Percentiles rank a stretch among this genome's conserved stretches.
Evolutionary conservation across 2,329 filamentous ascomycete species (phyloP).

Genomic region (Immersiporthe knoxdaviesiana): DNA sequence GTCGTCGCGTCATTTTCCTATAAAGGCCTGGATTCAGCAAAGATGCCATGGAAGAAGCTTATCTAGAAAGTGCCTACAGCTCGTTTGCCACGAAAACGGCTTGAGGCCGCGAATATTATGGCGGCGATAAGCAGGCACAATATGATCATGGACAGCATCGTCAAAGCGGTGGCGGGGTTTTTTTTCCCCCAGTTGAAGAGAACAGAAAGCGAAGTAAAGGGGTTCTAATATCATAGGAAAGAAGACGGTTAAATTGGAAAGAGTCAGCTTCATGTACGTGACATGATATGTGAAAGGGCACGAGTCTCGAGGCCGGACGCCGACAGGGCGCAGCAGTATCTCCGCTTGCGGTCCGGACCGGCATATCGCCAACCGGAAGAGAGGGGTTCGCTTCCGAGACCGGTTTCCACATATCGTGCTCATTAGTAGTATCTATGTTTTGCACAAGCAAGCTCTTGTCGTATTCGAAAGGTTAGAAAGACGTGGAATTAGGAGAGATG

Average conservation of each 20-base stretch:
- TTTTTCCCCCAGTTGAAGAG: background rate
- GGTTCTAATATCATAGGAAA: background rate
- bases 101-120: background rate
- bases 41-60: no score
- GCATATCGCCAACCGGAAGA: background rate
- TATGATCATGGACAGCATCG: background rate
- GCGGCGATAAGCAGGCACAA: constrained; percentile 3
- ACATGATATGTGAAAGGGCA: background rate
- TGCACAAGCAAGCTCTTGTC: background rate
- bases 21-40: background rate
- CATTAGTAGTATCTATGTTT: background rate
- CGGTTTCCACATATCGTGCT: constrained; percentile 1
- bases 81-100: no score
- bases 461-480: background rate
- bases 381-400: constrained; percentile 9
- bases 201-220: background rate
- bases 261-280: background rate
- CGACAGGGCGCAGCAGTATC: background rate
- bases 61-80: background rate
- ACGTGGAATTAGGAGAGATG: background rate
- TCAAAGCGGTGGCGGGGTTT: background rate
- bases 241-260: background rate
- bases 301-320: background rate
- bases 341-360: constrained; percentile 9
- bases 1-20: background rate